Evolutionary conservation across 225 moss, liverwort and hornwort genomes (phyloP).

Genomic region (Pseudisothecium myosuroides): DNA sequence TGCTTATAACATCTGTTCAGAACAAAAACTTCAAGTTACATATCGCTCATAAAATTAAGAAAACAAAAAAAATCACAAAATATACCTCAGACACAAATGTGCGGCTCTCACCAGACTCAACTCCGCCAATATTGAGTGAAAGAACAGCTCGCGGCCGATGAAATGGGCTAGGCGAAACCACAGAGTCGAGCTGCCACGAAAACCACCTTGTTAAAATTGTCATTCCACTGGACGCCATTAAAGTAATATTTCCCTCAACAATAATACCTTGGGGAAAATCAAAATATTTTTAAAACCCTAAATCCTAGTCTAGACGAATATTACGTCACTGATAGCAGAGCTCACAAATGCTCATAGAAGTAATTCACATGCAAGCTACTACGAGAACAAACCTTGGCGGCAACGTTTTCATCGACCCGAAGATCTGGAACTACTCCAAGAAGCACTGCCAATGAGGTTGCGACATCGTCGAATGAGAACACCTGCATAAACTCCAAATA

Average conservation of each 20-base stretch:
- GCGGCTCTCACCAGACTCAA: conserved; percentile 22
- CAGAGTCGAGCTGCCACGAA: conserved; percentile 31
- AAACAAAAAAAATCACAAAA: neutral
- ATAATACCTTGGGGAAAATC: neutral
- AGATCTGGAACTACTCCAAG: conserved; percentile 40
- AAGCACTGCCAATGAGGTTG: conserved; percentile 31
- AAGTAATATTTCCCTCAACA: neutral
- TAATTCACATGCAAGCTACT: neutral
- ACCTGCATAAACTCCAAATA: conserved; percentile 1
- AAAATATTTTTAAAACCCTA: neutral
- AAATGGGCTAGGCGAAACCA: conserved; percentile 35
- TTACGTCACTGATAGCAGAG: neutral
- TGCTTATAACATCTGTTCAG: conserved; percentile 10
- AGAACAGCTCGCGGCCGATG: conserved; percentile 44
- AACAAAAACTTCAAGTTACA: neutral
- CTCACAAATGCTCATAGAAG: neutral
- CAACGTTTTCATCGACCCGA: conserved; percentile 15
- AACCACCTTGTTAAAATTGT: neutral
- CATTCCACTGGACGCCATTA: neutral
- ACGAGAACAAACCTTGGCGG: conserved; percentile 21
- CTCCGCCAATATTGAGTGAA: conserved; percentile 33
- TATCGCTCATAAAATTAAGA: neutral
- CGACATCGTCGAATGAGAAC: conserved; percentile 30
- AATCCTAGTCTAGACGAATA: neutral
- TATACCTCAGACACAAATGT: neutral